phyloP scores from a whole-genome alignment of 73 alveolate species.

The Paramecium octaurelia region DNA sequence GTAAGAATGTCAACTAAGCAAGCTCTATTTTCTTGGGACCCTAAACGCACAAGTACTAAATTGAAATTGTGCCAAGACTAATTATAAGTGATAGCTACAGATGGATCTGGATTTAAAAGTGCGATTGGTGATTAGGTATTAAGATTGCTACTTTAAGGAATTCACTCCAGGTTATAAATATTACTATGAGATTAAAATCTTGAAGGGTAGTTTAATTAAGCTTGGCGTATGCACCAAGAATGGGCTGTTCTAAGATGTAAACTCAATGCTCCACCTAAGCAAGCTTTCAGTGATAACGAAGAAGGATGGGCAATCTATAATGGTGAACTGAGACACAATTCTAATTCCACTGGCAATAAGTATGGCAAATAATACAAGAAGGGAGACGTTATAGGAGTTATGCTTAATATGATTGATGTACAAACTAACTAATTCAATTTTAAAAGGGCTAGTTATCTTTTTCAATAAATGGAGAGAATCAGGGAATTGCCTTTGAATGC shows the following conservation, averaged over 20 bases:
- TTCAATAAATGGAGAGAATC: not conserved
- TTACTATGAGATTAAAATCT: constrained; percentile 9
- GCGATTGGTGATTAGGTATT: constrained; percentile 30
- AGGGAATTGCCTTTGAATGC: constrained; percentile 20
- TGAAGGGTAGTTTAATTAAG: constrained; percentile 37
- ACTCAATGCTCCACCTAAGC: not conserved
- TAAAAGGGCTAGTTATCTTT: not conserved
- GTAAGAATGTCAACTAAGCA: not conserved
- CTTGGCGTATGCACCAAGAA: constrained; percentile 44
- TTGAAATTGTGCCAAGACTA: not conserved
- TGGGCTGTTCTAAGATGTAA: constrained; percentile 34
- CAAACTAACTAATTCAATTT: not conserved
- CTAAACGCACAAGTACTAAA: constrained; percentile 12
- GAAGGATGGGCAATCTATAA: constrained; percentile 60
- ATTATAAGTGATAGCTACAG: constrained; percentile 9
- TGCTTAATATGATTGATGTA: constrained; percentile 32
- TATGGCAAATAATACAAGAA: constrained; percentile 36
- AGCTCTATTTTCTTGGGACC: constrained; percentile 44
- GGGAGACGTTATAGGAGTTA: constrained; percentile 41
- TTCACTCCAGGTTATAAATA: constrained; percentile 35
- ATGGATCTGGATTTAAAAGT: constrained; percentile 52
- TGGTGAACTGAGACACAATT: constrained; percentile 53
- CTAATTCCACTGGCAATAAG: constrained; percentile 45
- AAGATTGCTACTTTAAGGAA: not conserved
- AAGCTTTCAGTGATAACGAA: constrained; percentile 42